These are phyloP conservation scores for Plasmodium gallinaceum DNA, from an alignment of 169 alveolate genomes.

Conservation along the genomic window DNA sequence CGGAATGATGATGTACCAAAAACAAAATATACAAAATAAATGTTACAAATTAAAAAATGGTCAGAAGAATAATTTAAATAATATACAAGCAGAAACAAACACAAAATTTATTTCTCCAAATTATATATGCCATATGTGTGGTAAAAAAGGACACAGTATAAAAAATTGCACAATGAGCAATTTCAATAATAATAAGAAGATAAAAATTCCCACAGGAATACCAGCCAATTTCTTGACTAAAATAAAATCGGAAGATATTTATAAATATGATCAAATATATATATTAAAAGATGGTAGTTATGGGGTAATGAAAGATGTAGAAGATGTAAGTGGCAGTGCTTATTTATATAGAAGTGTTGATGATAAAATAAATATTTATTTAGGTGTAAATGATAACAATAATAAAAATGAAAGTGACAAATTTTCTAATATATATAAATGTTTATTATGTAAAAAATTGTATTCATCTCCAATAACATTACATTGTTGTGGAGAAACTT, in stretches of 20 bases:
- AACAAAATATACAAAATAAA: conserved; percentile 7
- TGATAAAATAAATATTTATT: conserved; percentile 84
- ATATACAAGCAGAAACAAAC: not conserved
- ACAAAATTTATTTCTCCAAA: conserved; percentile 32
- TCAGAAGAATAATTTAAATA: conserved; percentile 3
- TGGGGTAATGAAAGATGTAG: conserved; percentile 89
- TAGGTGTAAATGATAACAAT: conserved; percentile 83
- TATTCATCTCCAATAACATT: conserved; percentile 87
- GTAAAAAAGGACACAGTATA: conserved; percentile 90
- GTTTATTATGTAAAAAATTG: conserved; percentile 85
- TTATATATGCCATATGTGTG: conserved; percentile 92
- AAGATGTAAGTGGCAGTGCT: conserved; percentile 90
- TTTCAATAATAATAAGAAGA: conserved; percentile 87
- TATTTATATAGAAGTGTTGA: conserved; percentile 89
- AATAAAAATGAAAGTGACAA: conserved; percentile 48
- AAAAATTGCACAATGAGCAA: conserved; percentile 85
- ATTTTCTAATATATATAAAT: conserved; percentile 80
- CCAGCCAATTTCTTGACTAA: conserved; percentile 88
- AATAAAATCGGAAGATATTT: conserved; percentile 85
- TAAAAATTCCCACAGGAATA: conserved; percentile 91
- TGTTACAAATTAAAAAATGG: conserved; percentile 15
- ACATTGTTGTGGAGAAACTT: conserved; percentile 90
- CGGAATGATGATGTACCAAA: not conserved
- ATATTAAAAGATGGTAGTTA: conserved; percentile 87
- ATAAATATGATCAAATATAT: conserved; percentile 87